Evolutionary conservation across 805 yeast species (phyloP).

Genomic region (Millerozyma miso): DNA sequence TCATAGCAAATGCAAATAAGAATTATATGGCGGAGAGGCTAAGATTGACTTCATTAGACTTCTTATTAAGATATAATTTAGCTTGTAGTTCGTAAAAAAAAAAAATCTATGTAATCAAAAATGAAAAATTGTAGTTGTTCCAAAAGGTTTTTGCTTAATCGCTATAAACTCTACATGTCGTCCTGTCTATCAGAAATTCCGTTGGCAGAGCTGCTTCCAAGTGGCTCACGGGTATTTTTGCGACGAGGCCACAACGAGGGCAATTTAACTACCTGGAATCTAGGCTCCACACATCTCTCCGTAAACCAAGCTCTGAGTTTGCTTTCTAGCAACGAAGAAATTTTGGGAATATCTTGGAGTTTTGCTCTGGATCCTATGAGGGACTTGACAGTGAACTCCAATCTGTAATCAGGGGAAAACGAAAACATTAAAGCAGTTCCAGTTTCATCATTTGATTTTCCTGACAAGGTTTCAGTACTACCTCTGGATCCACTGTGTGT

Average conservation of each 20-base stretch:
- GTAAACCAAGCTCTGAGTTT: conserved; percentile 84
- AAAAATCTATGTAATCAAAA: too few species aligned
- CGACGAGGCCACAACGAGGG: conserved; percentile 83
- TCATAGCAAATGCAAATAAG: too few species aligned
- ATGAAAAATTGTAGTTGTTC: too few species aligned
- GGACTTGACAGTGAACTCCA: conserved; percentile 86
- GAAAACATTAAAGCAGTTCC: conserved; percentile 83
- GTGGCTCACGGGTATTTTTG: conserved; percentile 34
- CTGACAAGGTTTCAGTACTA: conserved; percentile 7
- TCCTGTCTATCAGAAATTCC: conserved; percentile 5
- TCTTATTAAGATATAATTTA: too few species aligned
- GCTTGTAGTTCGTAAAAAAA: too few species aligned
- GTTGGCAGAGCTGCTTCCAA: conserved; percentile 2
- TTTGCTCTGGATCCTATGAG: conserved; percentile 90
- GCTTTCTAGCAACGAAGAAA: conserved; percentile 77
- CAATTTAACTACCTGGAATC: conserved; percentile 77
- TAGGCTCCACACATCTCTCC: conserved; percentile 90
- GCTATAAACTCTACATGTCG: neutral
- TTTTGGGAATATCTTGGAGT: conserved; percentile 88
- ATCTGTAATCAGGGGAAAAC: conserved; percentile 83
- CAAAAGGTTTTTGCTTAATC: too few species aligned
- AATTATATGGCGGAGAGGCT: too few species aligned
- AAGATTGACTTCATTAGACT: too few species aligned
- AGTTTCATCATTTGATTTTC: conserved; percentile 13
- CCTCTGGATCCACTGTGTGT: conserved; percentile 3